Conservation (phyloP, 2,329 filamentous ascomycete species). For the Xylariales sp. region DNA sequence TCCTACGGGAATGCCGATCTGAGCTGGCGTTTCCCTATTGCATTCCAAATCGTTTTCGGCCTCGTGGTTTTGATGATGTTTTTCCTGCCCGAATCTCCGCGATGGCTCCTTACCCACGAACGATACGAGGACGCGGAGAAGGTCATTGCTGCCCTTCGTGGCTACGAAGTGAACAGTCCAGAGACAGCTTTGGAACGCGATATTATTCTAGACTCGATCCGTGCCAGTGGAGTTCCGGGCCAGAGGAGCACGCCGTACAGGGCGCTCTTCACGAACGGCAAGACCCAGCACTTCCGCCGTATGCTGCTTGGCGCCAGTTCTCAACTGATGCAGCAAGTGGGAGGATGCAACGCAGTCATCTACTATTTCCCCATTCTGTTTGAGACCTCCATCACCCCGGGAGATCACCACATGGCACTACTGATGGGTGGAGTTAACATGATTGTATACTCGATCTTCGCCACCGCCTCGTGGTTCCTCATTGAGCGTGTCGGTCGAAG, state of each 20-base stretch:
- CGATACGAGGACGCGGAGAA: slow-evolving; percentile 36
- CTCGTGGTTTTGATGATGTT: slow-evolving; percentile 37
- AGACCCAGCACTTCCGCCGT: slow-evolving; percentile 61
- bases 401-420: slow-evolving; percentile 41
- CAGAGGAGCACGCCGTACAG: slow-evolving; percentile 44
- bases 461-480: slow-evolving; percentile 37
- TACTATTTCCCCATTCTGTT: slow-evolving; percentile 61
- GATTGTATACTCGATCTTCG: slow-evolving; percentile 28
- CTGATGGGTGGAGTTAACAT: slow-evolving; percentile 36
- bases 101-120: slow-evolving; percentile 21
- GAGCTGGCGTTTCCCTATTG: slow-evolving; percentile 52
- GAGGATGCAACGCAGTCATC: slow-evolving; percentile 52
- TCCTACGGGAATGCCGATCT: slow-evolving; percentile 39
- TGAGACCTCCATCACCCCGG: slow-evolving; percentile 33
- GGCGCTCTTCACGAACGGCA: slow-evolving; percentile 55
- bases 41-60: slow-evolving; percentile 41
- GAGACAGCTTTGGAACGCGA: slow-evolving; percentile 56
- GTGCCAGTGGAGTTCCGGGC: slow-evolving; percentile 43
- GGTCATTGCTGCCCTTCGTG: slow-evolving; percentile 29
- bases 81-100: slow-evolving; percentile 29
- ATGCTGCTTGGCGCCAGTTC: slow-evolving; percentile 56
- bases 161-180: slow-evolving; percentile 44
- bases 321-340: slow-evolving; percentile 60
- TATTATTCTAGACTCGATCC: slow-evolving; percentile 59
- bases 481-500: slow-evolving; percentile 41